Conservation (phyloP, 331 rosid species). For the Quercus tomentella region DNA sequence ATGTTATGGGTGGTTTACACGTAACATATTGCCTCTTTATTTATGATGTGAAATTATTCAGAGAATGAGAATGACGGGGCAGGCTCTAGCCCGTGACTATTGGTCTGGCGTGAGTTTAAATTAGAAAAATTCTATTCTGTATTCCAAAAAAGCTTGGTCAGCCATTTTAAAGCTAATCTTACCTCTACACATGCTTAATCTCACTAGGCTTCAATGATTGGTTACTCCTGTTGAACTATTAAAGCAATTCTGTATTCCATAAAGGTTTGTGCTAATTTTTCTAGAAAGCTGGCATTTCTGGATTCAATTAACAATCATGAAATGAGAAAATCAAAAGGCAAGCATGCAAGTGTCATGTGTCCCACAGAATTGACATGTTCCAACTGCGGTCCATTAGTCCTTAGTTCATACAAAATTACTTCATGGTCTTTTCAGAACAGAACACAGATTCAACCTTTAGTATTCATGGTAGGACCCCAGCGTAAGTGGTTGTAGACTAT, state of each 20-base stretch:
- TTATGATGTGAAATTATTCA: background rate
- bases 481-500: slow-evolving; percentile 25
- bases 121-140: background rate
- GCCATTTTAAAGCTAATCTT: slow-evolving; percentile 18
- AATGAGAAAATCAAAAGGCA: slow-evolving; percentile 15
- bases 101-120: background rate
- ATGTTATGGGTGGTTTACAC: background rate
- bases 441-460: slow-evolving; percentile 13
- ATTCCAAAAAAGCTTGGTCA: background rate
- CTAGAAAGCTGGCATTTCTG: slow-evolving; percentile 19
- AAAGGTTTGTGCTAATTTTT: background rate
- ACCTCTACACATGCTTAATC: background rate
- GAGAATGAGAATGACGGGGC: background rate
- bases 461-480: slow-evolving; percentile 35
- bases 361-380: slow-evolving; percentile 35
- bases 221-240: background rate
- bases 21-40: background rate
- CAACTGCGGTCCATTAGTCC: slow-evolving; percentile 19
- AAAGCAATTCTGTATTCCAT: background rate
- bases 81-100: background rate
- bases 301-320: slow-evolving; percentile 31
- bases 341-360: slow-evolving; percentile 25
- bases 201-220: slow-evolving; percentile 1
- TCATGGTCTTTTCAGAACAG: slow-evolving; percentile 10
- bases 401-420: slow-evolving; percentile 25